phyloP scores from a whole-genome alignment of 1,284 basidiomycete genomes.

The Amylostereum areolatum region DNA sequence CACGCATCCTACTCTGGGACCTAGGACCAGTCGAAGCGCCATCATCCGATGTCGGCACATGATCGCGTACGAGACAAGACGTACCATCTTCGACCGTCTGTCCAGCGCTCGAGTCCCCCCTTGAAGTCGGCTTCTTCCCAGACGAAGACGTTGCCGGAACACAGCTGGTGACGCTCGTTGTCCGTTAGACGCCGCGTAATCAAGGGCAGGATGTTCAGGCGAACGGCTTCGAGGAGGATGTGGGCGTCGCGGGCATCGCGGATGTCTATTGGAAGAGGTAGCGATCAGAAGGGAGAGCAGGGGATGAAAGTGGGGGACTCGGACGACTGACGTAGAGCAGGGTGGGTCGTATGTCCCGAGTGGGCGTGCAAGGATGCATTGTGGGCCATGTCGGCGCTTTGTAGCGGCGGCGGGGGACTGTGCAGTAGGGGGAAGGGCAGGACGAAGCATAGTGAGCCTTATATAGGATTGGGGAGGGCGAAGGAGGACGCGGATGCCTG shows the following conservation, averaged over 20 bases:
- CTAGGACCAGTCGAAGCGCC: conserved; percentile 26
- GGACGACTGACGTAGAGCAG: conserved; percentile 54
- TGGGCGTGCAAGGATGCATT: too few relatives aligned
- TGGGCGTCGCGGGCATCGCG: conserved; percentile 55
- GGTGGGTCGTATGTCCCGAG: conserved; percentile 37
- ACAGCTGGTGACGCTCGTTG: conserved; percentile 60
- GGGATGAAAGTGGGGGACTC: neutral
- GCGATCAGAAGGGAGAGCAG: neutral
- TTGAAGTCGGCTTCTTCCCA: conserved; percentile 81
- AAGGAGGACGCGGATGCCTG: too few relatives aligned
- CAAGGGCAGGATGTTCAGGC: conserved; percentile 61
- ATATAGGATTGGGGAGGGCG: too few relatives aligned
- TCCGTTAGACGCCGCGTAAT: conserved; percentile 62
- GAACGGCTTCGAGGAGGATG: conserved; percentile 67
- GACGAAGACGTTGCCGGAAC: conserved; percentile 71
- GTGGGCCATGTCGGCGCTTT: too few relatives aligned
- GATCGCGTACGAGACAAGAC: too few relatives aligned
- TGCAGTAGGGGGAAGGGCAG: too few relatives aligned
- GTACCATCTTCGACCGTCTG: conserved; percentile 72
- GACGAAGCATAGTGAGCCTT: too few relatives aligned
- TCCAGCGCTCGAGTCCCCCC: conserved; percentile 71
- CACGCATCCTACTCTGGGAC: conserved; percentile 79
- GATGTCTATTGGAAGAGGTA: conserved; percentile 42
- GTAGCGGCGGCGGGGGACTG: too few relatives aligned
- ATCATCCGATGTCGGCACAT: conserved; percentile 2